phyloP scores from a whole-genome alignment of 1,139 yeast species.

The Fermentozyma sake region DNA sequence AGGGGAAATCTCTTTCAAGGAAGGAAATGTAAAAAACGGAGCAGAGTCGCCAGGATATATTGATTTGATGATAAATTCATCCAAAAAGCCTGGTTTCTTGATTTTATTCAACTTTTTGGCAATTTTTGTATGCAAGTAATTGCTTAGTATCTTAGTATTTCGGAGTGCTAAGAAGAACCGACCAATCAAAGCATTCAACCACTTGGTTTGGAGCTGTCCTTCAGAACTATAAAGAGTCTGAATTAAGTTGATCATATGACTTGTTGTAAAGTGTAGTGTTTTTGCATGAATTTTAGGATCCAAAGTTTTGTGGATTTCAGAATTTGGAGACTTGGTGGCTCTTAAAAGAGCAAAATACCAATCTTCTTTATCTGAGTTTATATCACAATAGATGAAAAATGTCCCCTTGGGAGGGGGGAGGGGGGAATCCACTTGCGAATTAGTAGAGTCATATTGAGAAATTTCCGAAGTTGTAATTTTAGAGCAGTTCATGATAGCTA shows the following conservation, averaged over 20 bases:
- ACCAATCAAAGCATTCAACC: conserved; percentile 88
- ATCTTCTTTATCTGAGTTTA: conserved; percentile 81
- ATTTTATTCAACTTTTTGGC: conserved; percentile 72
- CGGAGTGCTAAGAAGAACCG: conserved; percentile 74
- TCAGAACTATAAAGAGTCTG: conserved; percentile 77
- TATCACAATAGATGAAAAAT: conserved; percentile 71
- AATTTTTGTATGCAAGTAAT: conserved; percentile 53
- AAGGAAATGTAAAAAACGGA: conserved; percentile 76
- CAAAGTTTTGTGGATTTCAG: conserved; percentile 10
- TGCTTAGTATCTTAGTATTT: conserved; percentile 61
- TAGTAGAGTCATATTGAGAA: not conserved
- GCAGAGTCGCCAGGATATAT: conserved; percentile 77
- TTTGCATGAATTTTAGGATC: conserved; percentile 53
- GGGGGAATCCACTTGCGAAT: not conserved
- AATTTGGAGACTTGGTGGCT: conserved; percentile 58
- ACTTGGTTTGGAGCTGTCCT: conserved; percentile 76
- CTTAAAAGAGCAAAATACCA: conserved; percentile 84
- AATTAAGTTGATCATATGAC: conserved; percentile 67
- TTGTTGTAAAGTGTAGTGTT: conserved; percentile 67
- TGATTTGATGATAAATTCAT: conserved; percentile 69
- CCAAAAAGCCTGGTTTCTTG: conserved; percentile 82
- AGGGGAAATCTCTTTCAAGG: conserved; percentile 64
- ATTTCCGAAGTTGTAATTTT: not conserved
- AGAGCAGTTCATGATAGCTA: conserved; percentile 53
- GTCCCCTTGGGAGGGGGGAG: conserved; percentile 45